Evolutionary conservation across 352 stramenopile species (phyloP), one percentile per base, ranked within the genome.

Genomic region (Lagenidium giganteum): DNA sequence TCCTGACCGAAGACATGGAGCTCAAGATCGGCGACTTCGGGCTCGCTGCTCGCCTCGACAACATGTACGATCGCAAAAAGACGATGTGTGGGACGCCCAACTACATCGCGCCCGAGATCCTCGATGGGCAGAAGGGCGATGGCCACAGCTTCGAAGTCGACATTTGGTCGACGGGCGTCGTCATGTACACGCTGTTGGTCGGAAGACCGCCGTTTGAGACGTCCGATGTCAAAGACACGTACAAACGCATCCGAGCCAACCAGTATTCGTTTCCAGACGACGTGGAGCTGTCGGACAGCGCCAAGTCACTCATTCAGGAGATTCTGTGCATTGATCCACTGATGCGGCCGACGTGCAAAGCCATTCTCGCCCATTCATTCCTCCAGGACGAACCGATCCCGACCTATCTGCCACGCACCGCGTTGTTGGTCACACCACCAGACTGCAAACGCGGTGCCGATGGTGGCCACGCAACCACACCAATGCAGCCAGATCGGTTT

Each of bases 121-220:
- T 97, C 18, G 96, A 85, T 40, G 86, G 91, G 16, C 96, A 93
- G 31, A 69, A 77, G 11, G 72, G 76, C 11, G 74, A 84, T 20
- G 95, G 95, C 43, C 95, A 99, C 69, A 98, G 91, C 49, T 99
- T 98, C 58, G 92, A 99, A 58, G 96, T 98, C 4, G 96, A 99
- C 60, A 87, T 98, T 28, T 99, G 96, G 96, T 98, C 91, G 3
- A 97, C 90, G 45, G 95, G 95, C 26, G 95, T 99, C 6, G 96
- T 99, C 55, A 90, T 98, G 60, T 99, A 97, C 69, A 99, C 96
- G 5, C 67, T 98, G 42, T 69, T 99, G 2, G 89, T 99, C 5
- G 96, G 96, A 5, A 95, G 95, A n/a, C 96, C 96, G 14, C 96
- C 96, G 0, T 99, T 98, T 47, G 95, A 99, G 67, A 96, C 91